phyloP scores from a whole-genome alignment of 768 basidiomycete genomes.

The Rhodotorula kratochvilovae region DNA sequence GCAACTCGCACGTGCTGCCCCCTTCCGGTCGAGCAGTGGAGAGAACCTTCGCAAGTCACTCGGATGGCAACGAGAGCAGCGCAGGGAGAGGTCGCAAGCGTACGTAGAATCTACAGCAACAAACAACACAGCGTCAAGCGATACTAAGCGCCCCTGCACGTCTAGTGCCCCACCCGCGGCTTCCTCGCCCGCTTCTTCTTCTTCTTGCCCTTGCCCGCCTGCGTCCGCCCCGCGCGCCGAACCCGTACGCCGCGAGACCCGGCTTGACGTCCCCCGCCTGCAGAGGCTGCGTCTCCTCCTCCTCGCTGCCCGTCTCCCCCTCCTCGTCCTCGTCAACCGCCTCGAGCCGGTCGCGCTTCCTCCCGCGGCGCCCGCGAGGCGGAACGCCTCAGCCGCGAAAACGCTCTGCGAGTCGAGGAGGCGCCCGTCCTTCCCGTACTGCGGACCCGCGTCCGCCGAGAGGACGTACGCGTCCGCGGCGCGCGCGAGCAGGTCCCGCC shows the following conservation, averaged over 20 bases:
- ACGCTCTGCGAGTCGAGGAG: neutral
- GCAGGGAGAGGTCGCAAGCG: no score
- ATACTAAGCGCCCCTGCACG: neutral
- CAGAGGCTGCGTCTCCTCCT: neutral
- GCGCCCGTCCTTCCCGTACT: neutral
- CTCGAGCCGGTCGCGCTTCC: neutral
- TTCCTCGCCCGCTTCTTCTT: slow-evolving; percentile 4
- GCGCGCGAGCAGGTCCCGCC: neutral
- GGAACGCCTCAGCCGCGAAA: slow-evolving; percentile 4
- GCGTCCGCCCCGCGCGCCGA: neutral
- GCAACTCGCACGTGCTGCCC: no score
- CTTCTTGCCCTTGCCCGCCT: neutral
- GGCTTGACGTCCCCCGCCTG: neutral
- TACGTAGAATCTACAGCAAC: neutral
- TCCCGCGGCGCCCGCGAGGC: neutral
- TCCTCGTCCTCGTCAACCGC: neutral
- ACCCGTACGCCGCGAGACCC: neutral
- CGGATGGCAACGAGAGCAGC: no score
- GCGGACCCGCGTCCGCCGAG: neutral
- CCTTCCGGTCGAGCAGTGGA: no score
- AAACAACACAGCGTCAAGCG: neutral
- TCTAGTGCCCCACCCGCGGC: slow-evolving; percentile 3
- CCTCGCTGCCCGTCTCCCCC: neutral
- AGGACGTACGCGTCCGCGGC: neutral
- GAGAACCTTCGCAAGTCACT: no score